A percentile compares a stretch with the other conserved stretches of the same genome.
These are phyloP conservation scores for Acorus calamus DNA, from an alignment of 106 monocot species.

Conservation along the genomic window DNA sequence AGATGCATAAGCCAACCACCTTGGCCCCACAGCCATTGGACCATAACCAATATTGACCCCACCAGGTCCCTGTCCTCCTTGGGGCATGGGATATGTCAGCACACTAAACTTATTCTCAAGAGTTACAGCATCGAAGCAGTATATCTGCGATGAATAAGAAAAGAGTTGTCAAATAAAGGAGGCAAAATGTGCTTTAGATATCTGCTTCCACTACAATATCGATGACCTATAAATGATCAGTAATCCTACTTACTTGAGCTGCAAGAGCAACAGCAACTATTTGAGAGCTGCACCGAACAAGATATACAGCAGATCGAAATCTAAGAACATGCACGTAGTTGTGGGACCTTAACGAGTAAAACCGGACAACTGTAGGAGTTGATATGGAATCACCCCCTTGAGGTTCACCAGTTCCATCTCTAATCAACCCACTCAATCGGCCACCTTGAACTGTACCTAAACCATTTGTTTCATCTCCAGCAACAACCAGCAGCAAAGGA, in stretches of 20 bases:
- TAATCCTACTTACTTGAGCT: constrained; percentile 57
- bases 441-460: constrained; percentile 75
- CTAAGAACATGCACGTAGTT: constrained; percentile 78
- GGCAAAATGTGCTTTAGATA: too few species aligned
- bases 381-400: constrained; percentile 42
- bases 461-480: constrained; percentile 92
- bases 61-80: constrained; percentile 38
- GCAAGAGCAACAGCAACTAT: constrained; percentile 91
- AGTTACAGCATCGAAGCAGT: constrained; percentile 92
- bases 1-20: constrained; percentile 94
- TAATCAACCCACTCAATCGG: constrained; percentile 64
- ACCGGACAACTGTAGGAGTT: constrained; percentile 79
- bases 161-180: neutral
- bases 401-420: constrained; percentile 39
- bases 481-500: constrained; percentile 83
- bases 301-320: constrained; percentile 87
- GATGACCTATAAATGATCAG: neutral
- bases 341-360: constrained; percentile 85
- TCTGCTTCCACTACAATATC: neutral
- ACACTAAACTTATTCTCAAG: constrained; percentile 95
- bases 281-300: constrained; percentile 87
- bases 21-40: constrained; percentile 84
- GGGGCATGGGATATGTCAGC: constrained; percentile 59
- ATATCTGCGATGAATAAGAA: constrained; percentile 54
- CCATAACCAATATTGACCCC: constrained; percentile 85